phyloP scores from a whole-genome alignment of 1,139 yeast species.

The Yamadazyma jaroonii region DNA sequence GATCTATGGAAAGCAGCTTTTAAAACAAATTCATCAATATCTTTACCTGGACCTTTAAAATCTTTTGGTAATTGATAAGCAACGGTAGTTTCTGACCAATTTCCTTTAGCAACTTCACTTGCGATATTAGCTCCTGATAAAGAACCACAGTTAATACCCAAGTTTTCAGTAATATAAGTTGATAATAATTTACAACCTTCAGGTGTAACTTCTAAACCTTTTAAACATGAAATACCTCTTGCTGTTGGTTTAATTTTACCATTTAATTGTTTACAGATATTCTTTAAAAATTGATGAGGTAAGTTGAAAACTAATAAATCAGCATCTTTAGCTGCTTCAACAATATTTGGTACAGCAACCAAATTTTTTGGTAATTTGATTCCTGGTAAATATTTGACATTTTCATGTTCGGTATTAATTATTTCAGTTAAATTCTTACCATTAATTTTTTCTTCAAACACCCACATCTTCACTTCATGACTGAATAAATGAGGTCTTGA shows the following conservation, averaged over 20 bases:
- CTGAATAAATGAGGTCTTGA: conserved; percentile 40
- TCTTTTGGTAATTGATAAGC: conserved; percentile 43
- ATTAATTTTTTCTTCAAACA: conserved; percentile 41
- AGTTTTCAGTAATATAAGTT: conserved; percentile 40
- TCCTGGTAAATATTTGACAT: conserved; percentile 45
- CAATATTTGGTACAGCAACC: conserved; percentile 38
- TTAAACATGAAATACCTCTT: conserved; percentile 47
- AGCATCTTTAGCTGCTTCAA: conserved; percentile 39
- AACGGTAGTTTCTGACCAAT: conserved; percentile 51
- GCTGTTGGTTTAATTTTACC: conserved; percentile 38
- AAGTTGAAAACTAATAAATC: conserved; percentile 47
- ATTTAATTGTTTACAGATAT: conserved; percentile 34
- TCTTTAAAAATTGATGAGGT: conserved; percentile 48
- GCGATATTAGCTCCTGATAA: conserved; percentile 51
- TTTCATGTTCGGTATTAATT: conserved; percentile 43
- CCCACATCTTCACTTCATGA: conserved; percentile 47
- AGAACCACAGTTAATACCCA: conserved; percentile 46
- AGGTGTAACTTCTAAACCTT: conserved; percentile 47
- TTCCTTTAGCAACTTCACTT: conserved; percentile 45
- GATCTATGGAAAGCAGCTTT: conserved; percentile 47
- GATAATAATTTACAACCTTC: conserved; percentile 45
- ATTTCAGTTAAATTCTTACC: conserved; percentile 45
- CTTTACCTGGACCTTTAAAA: conserved; percentile 40
- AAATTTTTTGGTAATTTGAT: conserved; percentile 44
- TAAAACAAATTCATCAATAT: conserved; percentile 39